These are phyloP conservation scores for Rhodotorula kratochvilovae DNA, from an alignment of 768 basidiomycete species.

Conservation along the genomic window DNA sequence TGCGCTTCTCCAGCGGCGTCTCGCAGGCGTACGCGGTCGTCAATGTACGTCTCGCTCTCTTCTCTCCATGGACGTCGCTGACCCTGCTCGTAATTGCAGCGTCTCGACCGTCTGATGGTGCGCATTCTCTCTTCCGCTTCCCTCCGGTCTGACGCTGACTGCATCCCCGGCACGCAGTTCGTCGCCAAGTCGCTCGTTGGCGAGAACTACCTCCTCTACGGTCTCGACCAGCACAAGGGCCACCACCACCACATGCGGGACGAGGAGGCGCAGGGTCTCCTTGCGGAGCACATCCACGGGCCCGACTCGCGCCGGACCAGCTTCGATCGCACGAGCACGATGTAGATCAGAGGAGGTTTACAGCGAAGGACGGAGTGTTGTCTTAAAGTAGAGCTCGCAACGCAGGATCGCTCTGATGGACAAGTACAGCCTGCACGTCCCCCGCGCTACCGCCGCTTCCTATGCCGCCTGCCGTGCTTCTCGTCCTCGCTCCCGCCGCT, in stretches of 20 bases:
- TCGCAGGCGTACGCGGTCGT: slow-evolving; percentile 38
- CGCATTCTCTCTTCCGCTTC: neutral
- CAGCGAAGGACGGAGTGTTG: neutral
- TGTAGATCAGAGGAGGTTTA: neutral
- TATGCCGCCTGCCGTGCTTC: neutral
- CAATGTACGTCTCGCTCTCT: slow-evolving; percentile 23
- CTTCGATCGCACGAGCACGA: slow-evolving; percentile 6
- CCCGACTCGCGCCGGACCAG: slow-evolving; percentile 37
- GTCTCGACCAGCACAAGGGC: slow-evolving; percentile 1
- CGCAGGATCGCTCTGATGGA: too few relatives aligned
- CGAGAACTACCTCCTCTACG: slow-evolving; percentile 36
- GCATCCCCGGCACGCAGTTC: slow-evolving; percentile 7
- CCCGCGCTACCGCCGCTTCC: neutral
- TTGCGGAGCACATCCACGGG: slow-evolving; percentile 57
- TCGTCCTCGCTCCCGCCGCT: neutral
- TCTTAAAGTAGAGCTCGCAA: neutral
- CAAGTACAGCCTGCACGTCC: too few relatives aligned
- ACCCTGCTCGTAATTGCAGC: neutral
- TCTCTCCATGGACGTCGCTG: neutral
- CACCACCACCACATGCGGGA: neutral
- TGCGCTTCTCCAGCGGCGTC: slow-evolving; percentile 38
- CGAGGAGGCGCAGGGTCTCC: slow-evolving; percentile 43
- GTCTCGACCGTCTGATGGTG: slow-evolving; percentile 37
- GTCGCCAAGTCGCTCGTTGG: slow-evolving; percentile 38
- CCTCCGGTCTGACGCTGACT: neutral